Base-by-base conservation (phyloP, 2,329 filamentous ascomycete species). In the Penicillium oxalicum region DNA sequence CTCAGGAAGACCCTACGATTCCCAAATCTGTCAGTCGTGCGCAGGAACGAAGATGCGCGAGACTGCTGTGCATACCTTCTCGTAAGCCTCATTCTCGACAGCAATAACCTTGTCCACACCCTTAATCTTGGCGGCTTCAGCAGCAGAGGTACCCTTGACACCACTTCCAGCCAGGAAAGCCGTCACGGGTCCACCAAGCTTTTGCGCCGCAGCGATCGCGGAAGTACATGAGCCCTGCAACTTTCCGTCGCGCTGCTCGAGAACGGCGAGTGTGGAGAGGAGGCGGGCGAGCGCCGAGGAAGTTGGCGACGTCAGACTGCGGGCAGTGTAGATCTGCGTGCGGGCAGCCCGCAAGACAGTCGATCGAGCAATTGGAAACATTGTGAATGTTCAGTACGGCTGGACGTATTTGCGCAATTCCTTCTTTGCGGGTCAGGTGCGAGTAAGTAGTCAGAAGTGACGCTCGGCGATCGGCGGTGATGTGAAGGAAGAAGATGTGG, bases 221-320 rank as follows among this genome's bases (percentile, higher is more conserved):
- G 88, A 88, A 48, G 96, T 76, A 4, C 91, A 96, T 24, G 87
- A 85, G 53, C 79, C 73, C 65, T 88, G 90, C 57, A 98, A 80
- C 73, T 90, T 85, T 53, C 93, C 93, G 62, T 95, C 87, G 62
- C 85, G 83, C 73, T 97, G 93, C 74, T 98, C 93, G 53, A 98
- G 81, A 46, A 98, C 77, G 40, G 91, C 91, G 48, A 98, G 80
- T 33, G 91, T 93, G 44, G 91, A 96, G 50, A 94, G 78, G 52
- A 95, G 76, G 61, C 87, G 81, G 60, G 78, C 77, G 56, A 86
- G 72, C 53, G 79, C 76, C 49, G 81, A 82, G 63, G 73, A 70
- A 57, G 73, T 72, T 55, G 72, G 68, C 48, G 67, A 73, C 64
- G 68, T 72, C 65, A 66, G 62, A 50, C 64, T 61, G 42, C 60